Conservation (phyloP, 805 yeast species). For the Myxozyma nipponensis region DNA sequence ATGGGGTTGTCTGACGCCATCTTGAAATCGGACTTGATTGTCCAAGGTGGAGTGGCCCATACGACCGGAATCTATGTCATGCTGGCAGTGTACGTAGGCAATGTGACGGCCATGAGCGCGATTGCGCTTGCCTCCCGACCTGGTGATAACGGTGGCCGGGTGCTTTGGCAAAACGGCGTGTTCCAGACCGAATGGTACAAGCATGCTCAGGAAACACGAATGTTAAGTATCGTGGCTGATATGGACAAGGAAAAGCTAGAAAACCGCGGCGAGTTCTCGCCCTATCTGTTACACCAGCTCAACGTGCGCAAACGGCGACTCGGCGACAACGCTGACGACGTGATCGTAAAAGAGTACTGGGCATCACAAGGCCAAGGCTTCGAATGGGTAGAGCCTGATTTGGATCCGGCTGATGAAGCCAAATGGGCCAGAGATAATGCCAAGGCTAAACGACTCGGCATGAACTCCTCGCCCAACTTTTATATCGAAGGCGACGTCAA, state of each 20-base stretch:
- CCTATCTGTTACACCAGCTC: conserved; percentile 36
- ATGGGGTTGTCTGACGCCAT: conserved; percentile 48
- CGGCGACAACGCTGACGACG: conserved; percentile 57
- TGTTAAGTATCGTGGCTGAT: conserved; percentile 62
- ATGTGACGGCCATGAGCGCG: conserved; percentile 47
- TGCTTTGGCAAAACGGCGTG: conserved; percentile 63
- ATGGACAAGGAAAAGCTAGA: conserved; percentile 51
- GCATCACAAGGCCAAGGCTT: conserved; percentile 80
- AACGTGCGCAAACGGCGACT: conserved; percentile 38
- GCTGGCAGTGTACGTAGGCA: conserved; percentile 48
- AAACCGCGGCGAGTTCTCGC: conserved; percentile 41
- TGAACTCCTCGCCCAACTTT: conserved; percentile 1
- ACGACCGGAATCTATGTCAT: conserved; percentile 45
- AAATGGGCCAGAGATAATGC: conserved; percentile 30
- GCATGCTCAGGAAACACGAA: conserved; percentile 64
- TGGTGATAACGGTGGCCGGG: conserved; percentile 50
- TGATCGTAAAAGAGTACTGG: conserved; percentile 78
- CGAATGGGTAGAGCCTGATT: conserved; percentile 87
- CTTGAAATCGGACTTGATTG: conserved; percentile 40
- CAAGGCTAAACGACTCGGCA: conserved; percentile 3
- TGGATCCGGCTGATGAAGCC: conserved; percentile 68
- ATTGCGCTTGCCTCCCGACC: conserved; percentile 49
- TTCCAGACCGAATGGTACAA: conserved; percentile 59
- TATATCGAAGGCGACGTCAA: conserved; percentile 7
- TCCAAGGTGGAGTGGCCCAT: conserved; percentile 36